Evolutionary conservation across 2,329 filamentous ascomycete species (phyloP), one percentile per base, ranked within the genome.

Genomic region (Fusarium sp.): DNA sequence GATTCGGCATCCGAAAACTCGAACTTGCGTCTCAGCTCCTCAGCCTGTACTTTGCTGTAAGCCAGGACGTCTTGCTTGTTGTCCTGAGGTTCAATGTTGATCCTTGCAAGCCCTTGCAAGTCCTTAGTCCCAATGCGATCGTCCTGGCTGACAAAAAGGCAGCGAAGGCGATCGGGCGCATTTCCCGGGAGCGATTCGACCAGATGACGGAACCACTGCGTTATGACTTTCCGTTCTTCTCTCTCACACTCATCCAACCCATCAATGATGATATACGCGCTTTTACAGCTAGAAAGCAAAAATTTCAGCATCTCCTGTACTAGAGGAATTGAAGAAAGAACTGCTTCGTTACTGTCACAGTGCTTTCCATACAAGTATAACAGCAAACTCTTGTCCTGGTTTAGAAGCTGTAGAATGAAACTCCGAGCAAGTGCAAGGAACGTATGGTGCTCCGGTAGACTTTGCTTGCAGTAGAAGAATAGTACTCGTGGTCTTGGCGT

Each of bases 391-490:
- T 12, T 54, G 13, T 54, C 51, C 12, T 54, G 51, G 8, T 26
- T 20, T 0, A 39, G 13, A 3, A 54, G n/a, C 3, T 54, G 35
- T 7, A 38, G 3, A 10, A 54, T 18, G 20, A 39, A 26, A 6
- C 51, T 39, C 0, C 30, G 32, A 4, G 24, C 51, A 8, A 54
- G 0, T 20, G 24, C 35, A 1, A 20, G 13, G 8, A 54, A 36
- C 0, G 32, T 39, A 22, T 54, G 22, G 3, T 38, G n/a, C 24
- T 39, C 20, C 0, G 24, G 9, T 0, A 3, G 0, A 22, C 0
- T 26, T 8, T 28, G 24, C 0, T 28, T 36, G 12, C 30, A 54
- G 8, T 54, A 39, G 0, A 54, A 39, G 13, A 54, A 17, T 0
- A 54, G 24, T 0, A 39, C 9, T 0, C 3, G 24, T 0, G 51